phyloP scores from a whole-genome alignment of 2,329 filamentous ascomycete species.

The Aspergillus sp. region DNA sequence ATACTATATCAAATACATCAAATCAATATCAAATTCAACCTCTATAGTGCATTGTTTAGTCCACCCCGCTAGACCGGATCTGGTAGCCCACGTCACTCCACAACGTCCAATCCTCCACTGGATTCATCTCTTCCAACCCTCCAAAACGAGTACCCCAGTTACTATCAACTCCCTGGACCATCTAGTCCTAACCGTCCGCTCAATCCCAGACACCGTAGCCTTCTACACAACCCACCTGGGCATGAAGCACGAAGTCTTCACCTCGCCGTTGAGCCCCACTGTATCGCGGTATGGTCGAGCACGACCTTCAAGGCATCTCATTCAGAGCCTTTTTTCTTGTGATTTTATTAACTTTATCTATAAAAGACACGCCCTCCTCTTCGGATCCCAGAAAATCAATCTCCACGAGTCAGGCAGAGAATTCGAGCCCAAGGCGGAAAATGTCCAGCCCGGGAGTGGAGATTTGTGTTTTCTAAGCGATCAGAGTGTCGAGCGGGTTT shows the following conservation, averaged over 20 bases:
- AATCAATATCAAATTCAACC: too few relatives aligned
- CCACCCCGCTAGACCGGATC: too few relatives aligned
- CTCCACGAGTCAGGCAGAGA: conserved; percentile 59
- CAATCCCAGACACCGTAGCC: neutral
- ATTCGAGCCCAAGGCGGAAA: conserved; percentile 59
- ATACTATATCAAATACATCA: too few relatives aligned
- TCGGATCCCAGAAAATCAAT: conserved; percentile 63
- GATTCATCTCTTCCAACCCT: neutral
- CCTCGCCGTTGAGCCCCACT: neutral
- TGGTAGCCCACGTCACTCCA: neutral
- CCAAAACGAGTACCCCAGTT: neutral
- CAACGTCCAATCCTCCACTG: too few relatives aligned
- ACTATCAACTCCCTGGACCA: neutral
- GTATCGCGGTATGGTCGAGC: neutral
- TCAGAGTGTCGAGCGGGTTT: conserved; percentile 46
- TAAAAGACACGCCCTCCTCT: conserved; percentile 54
- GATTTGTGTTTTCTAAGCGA: conserved; percentile 62
- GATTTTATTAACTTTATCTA: too few relatives aligned
- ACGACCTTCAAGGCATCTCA: too few relatives aligned
- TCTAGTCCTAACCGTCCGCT: neutral
- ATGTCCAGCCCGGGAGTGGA: conserved; percentile 56
- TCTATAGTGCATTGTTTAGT: too few relatives aligned
- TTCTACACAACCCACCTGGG: neutral
- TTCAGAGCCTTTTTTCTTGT: too few relatives aligned
- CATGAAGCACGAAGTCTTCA: neutral